Percentiles rank a stretch among this genome's conserved stretches.
phyloP scores from a whole-genome alignment of 2,329 filamentous ascomycete genomes.

The Amauroascus niger region DNA sequence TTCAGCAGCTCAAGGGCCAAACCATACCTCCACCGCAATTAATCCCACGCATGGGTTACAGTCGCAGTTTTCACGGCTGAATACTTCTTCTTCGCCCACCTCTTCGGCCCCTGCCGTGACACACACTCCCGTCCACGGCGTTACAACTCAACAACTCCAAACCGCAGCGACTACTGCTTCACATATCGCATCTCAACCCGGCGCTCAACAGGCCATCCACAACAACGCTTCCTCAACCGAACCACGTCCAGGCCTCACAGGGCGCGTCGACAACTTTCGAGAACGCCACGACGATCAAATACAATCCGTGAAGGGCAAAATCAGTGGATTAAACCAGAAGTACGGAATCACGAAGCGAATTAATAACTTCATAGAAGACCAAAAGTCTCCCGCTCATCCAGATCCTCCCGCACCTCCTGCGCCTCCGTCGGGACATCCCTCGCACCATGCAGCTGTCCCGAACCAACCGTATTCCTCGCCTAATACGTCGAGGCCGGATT shows the following conservation, averaged over 20 bases:
- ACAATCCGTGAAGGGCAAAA: constrained; percentile 48
- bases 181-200: constrained; percentile 27
- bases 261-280: background rate
- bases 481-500: constrained; percentile 24
- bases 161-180: constrained; percentile 20
- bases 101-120: constrained; percentile 48
- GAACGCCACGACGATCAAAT: constrained; percentile 52
- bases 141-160: constrained; percentile 37
- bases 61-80: constrained; percentile 3
- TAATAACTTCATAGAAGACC: constrained; percentile 39
- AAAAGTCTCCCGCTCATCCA: constrained; percentile 26
- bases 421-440: constrained; percentile 21
- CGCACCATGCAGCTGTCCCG: constrained; percentile 10
- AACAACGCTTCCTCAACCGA: constrained; percentile 47
- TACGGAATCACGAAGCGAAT: constrained; percentile 47
- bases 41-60: constrained; percentile 6
- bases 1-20: background rate
- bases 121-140: constrained; percentile 58
- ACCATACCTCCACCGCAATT: background rate
- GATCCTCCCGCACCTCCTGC: constrained; percentile 11
- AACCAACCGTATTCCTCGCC: constrained; percentile 19
- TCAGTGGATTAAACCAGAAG: constrained; percentile 51
- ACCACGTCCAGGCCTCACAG: background rate
- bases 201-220: constrained; percentile 42
- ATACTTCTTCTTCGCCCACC: constrained; percentile 19